phyloP scores from a whole-genome alignment of 257 asterid species.

The Nicotiana paniculata region DNA sequence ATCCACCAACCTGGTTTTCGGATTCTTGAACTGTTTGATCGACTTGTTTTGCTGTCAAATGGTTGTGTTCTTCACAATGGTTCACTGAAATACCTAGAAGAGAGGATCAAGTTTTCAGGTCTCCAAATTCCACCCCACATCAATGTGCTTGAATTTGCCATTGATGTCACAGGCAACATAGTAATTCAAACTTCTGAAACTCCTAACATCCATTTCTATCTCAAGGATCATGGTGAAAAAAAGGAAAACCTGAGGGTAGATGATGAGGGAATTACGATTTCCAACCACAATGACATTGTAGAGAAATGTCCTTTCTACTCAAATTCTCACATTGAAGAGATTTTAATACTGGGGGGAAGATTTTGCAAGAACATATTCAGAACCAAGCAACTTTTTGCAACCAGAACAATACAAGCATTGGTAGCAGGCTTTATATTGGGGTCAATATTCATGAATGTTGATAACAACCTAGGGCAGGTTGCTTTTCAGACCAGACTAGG shows the following conservation, averaged over 20 bases:
- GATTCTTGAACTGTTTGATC: conserved; percentile 60
- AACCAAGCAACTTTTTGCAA: conserved; percentile 62
- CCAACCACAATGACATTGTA: not conserved
- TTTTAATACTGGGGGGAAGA: conserved; percentile 48
- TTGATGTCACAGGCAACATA: conserved; percentile 34
- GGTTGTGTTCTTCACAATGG: conserved; percentile 64
- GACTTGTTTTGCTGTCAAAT: conserved; percentile 53
- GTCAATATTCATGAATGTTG: conserved; percentile 57
- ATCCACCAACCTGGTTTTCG: conserved; percentile 88
- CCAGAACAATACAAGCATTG: conserved; percentile 53
- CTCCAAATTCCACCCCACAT: conserved; percentile 49
- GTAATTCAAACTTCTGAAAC: conserved; percentile 22
- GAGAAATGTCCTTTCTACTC: conserved; percentile 19
- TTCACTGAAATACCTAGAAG: conserved; percentile 42
- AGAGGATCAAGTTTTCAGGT: conserved; percentile 32
- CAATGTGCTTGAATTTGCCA: conserved; percentile 76
- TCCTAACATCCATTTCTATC: not conserved
- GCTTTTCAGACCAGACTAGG: conserved; percentile 60
- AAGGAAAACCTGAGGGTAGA: not conserved
- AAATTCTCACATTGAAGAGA: conserved; percentile 42
- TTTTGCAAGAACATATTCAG: conserved; percentile 67
- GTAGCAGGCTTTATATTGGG: conserved; percentile 60
- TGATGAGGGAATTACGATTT: not conserved
- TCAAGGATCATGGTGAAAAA: not conserved
- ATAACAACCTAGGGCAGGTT: conserved; percentile 30